These are phyloP conservation scores for Xylariaceae sp. DNA, from an alignment of 2,329 filamentous ascomycete species.

Conservation along the genomic window DNA sequence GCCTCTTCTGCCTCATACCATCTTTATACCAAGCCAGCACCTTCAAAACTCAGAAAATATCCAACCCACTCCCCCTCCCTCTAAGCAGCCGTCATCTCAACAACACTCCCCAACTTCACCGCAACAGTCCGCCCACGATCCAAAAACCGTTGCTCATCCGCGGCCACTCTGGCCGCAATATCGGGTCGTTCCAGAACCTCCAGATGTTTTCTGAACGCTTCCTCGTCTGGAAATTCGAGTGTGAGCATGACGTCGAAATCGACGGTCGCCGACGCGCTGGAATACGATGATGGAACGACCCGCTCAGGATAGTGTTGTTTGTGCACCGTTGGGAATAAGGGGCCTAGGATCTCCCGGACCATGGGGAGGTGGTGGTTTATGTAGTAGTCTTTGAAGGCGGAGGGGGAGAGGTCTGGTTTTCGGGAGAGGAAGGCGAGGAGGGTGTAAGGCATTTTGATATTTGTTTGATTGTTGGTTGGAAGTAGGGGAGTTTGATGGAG, in stretches of 20 bases:
- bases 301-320: slow-evolving; percentile 9
- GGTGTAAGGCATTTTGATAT: slow-evolving; percentile 5
- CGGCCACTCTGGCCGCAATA: neutral
- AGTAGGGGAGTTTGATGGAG: too few species aligned
- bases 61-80: neutral
- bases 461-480: too few species aligned
- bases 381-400: slow-evolving; percentile 19
- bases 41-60: neutral
- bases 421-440: slow-evolving; percentile 8
- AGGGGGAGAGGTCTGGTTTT: slow-evolving; percentile 14
- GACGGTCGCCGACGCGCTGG: too few species aligned
- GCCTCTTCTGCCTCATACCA: too few species aligned
- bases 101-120: slow-evolving; percentile 3
- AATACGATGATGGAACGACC: too few species aligned
- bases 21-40: too few species aligned
- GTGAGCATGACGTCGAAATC: slow-evolving; percentile 4
- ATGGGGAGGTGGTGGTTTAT: slow-evolving; percentile 13
- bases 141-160: slow-evolving; percentile 9
- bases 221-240: neutral
- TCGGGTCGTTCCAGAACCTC: neutral
- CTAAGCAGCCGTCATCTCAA: neutral
- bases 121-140: slow-evolving; percentile 1
- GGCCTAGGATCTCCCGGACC: slow-evolving; percentile 12
- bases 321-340: slow-evolving; percentile 12
- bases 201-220: neutral